A percentile compares a stretch with the other conserved stretches of the same genome.
Conservation (phyloP, 2,329 filamentous ascomycete species). For the Calonectria fujianensis region DNA sequence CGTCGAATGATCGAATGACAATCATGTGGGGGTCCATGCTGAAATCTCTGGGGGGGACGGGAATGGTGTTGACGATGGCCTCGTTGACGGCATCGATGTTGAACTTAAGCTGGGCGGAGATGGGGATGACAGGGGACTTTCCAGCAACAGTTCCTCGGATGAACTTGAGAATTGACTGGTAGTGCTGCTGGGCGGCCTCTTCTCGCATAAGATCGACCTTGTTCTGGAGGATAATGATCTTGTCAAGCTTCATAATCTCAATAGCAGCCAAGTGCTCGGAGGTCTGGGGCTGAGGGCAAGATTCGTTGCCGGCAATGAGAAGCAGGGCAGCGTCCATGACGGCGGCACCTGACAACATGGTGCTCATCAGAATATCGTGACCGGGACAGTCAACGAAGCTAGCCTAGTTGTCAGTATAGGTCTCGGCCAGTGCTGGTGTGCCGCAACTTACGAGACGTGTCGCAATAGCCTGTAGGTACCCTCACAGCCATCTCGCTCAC, state of each 20-base stretch:
- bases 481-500: constrained; percentile 92
- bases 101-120: constrained; percentile 98
- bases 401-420: constrained; percentile 46
- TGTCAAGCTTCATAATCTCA: constrained; percentile 99
- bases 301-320: constrained; percentile 98
- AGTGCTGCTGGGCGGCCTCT: constrained; percentile 94
- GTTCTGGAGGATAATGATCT: constrained; percentile 99
- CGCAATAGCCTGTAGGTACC: constrained; percentile 92
- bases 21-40: constrained; percentile 97
- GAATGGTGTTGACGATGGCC: constrained; percentile 95
- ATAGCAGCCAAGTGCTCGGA: constrained; percentile 99
- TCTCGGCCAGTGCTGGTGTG: constrained; percentile 12
- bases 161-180: constrained; percentile 98
- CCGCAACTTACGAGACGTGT: constrained; percentile 87
- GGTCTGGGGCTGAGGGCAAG: constrained; percentile 97
- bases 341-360: constrained; percentile 98
- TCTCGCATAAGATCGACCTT: constrained; percentile 99
- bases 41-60: constrained; percentile 93
- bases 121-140: constrained; percentile 95
- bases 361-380: constrained; percentile 99
- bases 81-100: constrained; percentile 99
- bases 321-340: constrained; percentile 99
- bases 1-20: constrained; percentile 98
- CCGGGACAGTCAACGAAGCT: constrained; percentile 99
- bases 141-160: constrained; percentile 98